Evolutionary conservation across 2,329 filamentous ascomycete species (phyloP), one percentile per base, ranked within the genome.

Genomic region (Monosporascus sp.): DNA sequence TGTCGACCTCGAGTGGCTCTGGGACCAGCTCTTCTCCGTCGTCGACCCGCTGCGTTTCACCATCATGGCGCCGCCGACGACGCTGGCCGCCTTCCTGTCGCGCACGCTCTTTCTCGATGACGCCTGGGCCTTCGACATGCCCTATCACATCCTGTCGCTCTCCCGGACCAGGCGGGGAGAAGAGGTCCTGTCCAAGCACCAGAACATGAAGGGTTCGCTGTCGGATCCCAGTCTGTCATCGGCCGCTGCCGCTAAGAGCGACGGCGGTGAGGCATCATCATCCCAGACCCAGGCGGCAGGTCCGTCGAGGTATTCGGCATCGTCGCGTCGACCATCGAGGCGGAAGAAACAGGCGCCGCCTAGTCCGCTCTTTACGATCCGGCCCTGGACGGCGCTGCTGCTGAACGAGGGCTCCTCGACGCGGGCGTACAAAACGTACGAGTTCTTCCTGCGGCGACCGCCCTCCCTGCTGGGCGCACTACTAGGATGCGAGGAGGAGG

Each of bases 381-480:
- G 80, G 1, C 79, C 79, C 2, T 92, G 89, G 88, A 77, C 75
- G 0, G 77, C 80, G 18, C 62, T 90, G 0, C 72, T 80, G 2
- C 80, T 90, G 57, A 92, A 92, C 65, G 88, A 93, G 70, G 86
- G 87, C 8, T 89, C 86, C 0, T 89, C 83, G 5, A 78, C 87
- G n/a, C 78, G 78, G 53, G 85, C 83, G 6, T 92, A 89, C 69
- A 79, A 79, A 47, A 84, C 81, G 4, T 87, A 89, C 65, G 84
- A 90, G 61, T 90, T 85, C 69, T 89, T 86, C 62, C 74, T 84
- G 37, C 82, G 83, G 45, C 74, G 77, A 1, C 79, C 86, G 6
- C 85, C 83, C 0, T 84, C 84, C 15, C 75, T 88, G 52, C 70
- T 89, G 1, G 74, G 75, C 22, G 74, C 77, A 14, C 68, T 83